A percentile compares a stretch with the other conserved stretches of the same genome.
Evolutionary conservation across 2,329 filamentous ascomycete species (phyloP).

Genomic region (Tetracladium maxilliforme): DNA sequence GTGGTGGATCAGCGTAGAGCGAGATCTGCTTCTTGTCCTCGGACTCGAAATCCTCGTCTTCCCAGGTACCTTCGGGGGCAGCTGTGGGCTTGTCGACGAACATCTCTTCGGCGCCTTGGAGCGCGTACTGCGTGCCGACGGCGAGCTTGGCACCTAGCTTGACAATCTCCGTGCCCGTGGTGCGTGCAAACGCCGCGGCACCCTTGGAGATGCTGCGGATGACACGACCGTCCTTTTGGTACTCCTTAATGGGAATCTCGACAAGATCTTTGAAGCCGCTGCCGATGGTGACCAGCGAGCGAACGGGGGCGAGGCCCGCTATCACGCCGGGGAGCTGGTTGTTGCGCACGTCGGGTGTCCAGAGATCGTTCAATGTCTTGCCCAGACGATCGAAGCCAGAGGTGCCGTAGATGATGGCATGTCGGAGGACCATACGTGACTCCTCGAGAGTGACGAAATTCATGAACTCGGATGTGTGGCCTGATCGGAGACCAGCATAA

Average conservation of each 20-base stretch:
- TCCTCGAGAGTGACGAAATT: slow-evolving; percentile 92
- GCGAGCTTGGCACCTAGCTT: slow-evolving; percentile 89
- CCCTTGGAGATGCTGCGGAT: slow-evolving; percentile 88
- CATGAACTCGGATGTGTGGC: slow-evolving; percentile 95
- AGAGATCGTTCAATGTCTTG: slow-evolving; percentile 84
- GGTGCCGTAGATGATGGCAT: slow-evolving; percentile 85
- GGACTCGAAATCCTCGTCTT: slow-evolving; percentile 47
- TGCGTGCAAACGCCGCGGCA: slow-evolving; percentile 77
- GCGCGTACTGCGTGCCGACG: slow-evolving; percentile 84
- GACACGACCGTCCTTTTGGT: slow-evolving; percentile 84
- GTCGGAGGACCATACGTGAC: slow-evolving; percentile 70
- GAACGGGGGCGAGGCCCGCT: slow-evolving; percentile 78
- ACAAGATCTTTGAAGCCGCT: slow-evolving; percentile 76
- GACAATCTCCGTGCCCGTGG: slow-evolving; percentile 86
- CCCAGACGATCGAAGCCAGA: slow-evolving; percentile 83
- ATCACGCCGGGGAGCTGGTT: slow-evolving; percentile 85
- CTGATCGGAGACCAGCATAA: slow-evolving; percentile 81
- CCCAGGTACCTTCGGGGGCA: slow-evolving; percentile 30
- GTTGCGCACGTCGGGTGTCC: slow-evolving; percentile 82
- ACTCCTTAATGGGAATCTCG: slow-evolving; percentile 81
- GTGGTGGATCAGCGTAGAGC: slow-evolving; percentile 85
- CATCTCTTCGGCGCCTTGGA: slow-evolving; percentile 79
- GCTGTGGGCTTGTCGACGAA: slow-evolving; percentile 38
- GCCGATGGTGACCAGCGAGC: slow-evolving; percentile 81
- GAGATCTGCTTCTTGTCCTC: slow-evolving; percentile 70